Percentiles rank a stretch among this genome's conserved stretches.
phyloP scores from a whole-genome alignment of 768 basidiomycete genomes.

The Leucocoprinus sp. region DNA sequence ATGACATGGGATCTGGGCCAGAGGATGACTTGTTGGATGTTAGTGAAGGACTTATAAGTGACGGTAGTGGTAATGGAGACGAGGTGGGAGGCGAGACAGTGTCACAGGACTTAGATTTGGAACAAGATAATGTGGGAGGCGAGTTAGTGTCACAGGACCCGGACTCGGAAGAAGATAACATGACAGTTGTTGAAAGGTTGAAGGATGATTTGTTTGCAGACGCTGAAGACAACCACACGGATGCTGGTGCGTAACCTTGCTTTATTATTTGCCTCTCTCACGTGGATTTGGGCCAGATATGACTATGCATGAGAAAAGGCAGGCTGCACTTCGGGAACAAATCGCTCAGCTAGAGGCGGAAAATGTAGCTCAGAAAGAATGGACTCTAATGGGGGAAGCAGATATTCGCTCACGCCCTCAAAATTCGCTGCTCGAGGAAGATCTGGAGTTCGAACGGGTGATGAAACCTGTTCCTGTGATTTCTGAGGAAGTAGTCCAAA shows the following conservation, averaged over 20 bases:
- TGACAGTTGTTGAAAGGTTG: slow-evolving; percentile 54
- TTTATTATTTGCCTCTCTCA: not conserved
- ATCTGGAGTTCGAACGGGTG: slow-evolving; percentile 89
- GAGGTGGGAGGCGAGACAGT: not conserved
- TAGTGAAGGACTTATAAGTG: not conserved
- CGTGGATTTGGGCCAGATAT: slow-evolving; percentile 34
- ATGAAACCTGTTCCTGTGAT: slow-evolving; percentile 82
- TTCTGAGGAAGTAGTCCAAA: slow-evolving; percentile 78
- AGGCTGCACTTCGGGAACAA: slow-evolving; percentile 64
- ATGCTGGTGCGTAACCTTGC: slow-evolving; percentile 20
- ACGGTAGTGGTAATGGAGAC: not conserved
- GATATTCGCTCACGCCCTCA: slow-evolving; percentile 74
- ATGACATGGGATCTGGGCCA: slow-evolving; percentile 27
- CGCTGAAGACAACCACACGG: slow-evolving; percentile 38
- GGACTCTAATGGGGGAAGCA: slow-evolving; percentile 91
- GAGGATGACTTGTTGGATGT: no score
- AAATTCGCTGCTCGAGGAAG: slow-evolving; percentile 88
- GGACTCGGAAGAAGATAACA: slow-evolving; percentile 24
- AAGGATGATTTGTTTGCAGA: slow-evolving; percentile 79
- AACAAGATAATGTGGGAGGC: no score
- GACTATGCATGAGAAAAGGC: slow-evolving; percentile 75
- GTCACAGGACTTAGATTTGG: not conserved
- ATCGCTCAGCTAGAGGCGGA: slow-evolving; percentile 77
- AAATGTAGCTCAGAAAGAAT: slow-evolving; percentile 84
- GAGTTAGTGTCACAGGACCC: not conserved